These are phyloP conservation scores for Psilocybe tampanensis DNA, from an alignment of 768 basidiomycete genomes.

Conservation along the genomic window DNA sequence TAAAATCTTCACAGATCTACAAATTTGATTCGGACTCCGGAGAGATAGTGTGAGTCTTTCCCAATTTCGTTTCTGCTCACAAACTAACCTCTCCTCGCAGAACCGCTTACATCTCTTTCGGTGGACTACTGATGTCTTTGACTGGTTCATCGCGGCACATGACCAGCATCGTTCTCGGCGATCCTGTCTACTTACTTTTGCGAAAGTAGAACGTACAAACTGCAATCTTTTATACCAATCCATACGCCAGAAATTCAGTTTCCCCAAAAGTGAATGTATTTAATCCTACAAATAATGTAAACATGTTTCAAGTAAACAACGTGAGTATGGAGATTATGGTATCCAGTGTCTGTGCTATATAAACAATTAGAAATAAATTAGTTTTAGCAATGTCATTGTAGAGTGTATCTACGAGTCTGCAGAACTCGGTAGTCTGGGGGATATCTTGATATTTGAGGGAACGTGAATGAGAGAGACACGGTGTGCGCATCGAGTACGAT, in stretches of 20 bases:
- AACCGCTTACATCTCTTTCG: slow-evolving; percentile 95
- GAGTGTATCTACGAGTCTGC: slow-evolving; percentile 18
- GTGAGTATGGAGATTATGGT: slow-evolving; percentile 1
- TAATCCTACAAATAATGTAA: slow-evolving; percentile 12
- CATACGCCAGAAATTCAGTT: neutral
- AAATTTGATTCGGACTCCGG: slow-evolving; percentile 88
- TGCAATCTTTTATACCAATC: neutral
- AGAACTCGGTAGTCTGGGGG: slow-evolving; percentile 25
- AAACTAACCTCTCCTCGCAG: slow-evolving; percentile 40
- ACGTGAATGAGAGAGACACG: slow-evolving; percentile 81
- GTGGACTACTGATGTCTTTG: slow-evolving; percentile 92
- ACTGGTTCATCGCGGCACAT: slow-evolving; percentile 93
- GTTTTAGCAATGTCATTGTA: slow-evolving; percentile 2
- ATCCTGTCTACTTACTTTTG: slow-evolving; percentile 89
- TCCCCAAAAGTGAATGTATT: neutral
- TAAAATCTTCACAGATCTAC: slow-evolving; percentile 68
- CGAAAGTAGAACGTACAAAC: slow-evolving; percentile 55
- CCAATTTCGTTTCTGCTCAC: slow-evolving; percentile 1
- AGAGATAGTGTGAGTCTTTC: slow-evolving; percentile 76
- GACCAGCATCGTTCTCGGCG: slow-evolving; percentile 89
- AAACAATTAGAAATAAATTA: slow-evolving; percentile 27
- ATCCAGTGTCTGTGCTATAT: slow-evolving; percentile 13
- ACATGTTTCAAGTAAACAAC: slow-evolving; percentile 6
- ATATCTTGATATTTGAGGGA: slow-evolving; percentile 53
- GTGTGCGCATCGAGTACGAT: slow-evolving; percentile 81